Conservation (phyloP, 2,329 filamentous ascomycete genomes). For the Cladophialophora exuberans region DNA sequence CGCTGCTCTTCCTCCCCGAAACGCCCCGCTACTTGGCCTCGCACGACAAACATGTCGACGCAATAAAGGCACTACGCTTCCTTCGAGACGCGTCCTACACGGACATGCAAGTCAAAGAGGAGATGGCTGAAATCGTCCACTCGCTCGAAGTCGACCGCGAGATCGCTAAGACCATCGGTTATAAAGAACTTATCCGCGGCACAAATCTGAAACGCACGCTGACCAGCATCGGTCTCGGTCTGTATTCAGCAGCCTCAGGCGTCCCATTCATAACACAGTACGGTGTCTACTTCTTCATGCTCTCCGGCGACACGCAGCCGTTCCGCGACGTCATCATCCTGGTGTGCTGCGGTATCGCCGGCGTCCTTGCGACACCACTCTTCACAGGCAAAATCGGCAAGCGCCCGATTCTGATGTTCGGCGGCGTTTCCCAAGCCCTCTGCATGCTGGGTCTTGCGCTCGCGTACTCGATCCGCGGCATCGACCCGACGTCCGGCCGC, state of each 20-base stretch:
- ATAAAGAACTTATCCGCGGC: conserved; percentile 36
- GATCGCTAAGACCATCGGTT: conserved; percentile 38
- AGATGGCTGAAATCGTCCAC: conserved; percentile 39
- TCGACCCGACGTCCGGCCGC: background rate
- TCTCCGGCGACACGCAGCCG: conserved; percentile 11
- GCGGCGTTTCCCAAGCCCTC: background rate
- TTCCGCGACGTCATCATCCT: conserved; percentile 16
- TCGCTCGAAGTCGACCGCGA: conserved; percentile 41
- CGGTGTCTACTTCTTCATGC: conserved; percentile 19
- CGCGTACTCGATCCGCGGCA: conserved; percentile 8
- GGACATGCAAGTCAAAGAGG: conserved; percentile 32
- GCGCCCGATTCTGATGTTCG: conserved; percentile 12
- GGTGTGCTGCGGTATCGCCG: conserved; percentile 11
- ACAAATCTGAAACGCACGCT: conserved; percentile 10
- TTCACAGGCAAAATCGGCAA: conserved; percentile 16
- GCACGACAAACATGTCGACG: conserved; percentile 44
- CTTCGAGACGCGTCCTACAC: conserved; percentile 10
- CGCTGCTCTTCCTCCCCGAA: conserved; percentile 48
- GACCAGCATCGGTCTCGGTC: conserved; percentile 4
- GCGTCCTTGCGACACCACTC: conserved; percentile 14
- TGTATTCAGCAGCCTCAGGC: conserved; percentile 8
- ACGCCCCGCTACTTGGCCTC: conserved; percentile 50
- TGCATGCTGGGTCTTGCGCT: conserved; percentile 16
- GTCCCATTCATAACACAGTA: conserved; percentile 17
- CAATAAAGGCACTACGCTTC: conserved; percentile 38